Base-by-base conservation (phyloP, 495 filamentous ascomycete genomes). In the Podospora comata region DNA sequence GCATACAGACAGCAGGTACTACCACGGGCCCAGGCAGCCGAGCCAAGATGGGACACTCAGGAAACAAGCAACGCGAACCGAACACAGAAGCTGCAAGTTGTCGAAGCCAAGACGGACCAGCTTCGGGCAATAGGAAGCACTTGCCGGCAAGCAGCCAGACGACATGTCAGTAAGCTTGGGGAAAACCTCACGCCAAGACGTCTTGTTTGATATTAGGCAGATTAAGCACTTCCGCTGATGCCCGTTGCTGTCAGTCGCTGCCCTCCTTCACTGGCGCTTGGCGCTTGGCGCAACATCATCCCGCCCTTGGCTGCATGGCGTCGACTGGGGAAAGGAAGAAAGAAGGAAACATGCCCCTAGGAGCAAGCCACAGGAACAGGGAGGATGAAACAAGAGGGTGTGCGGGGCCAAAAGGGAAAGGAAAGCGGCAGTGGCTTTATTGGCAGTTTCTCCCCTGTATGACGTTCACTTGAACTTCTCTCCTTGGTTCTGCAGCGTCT, bases 151-250 rank as follows among this genome's bases (percentile, higher is more conserved):
- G 26, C 60, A 39, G 5, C 60, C 44, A 20, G 28, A 20, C 64
- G 27, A 58, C 28, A 34, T 11, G 57, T 18, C 62, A 26, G 23
- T n/a, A n/a, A 54, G 27, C n/a, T 11, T 30, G 9, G 48, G 18
- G 39, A 30, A 55, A 58, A 58, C 13, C n/a, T 20, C 18, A 9
- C 56, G 48, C 64, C 64, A 65, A 65, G 64, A 28, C 44, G 64
- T 65, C 64, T 56, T 65, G 27, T 20, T 34, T 59, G 64, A 65
- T 16, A 65, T 56, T 65, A 65, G 64, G 64, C 64, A 57, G 48
- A 57, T 30, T 57, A 34, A 30, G 64, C 30, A 20, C 30, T 15
- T 30, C 15, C 16, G 39, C 18, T 56, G 55, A 58, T 58, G 55
- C 55, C 55, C 55, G 55, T 58, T 26, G 55, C 18, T 19, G n/a